A percentile compares a stretch with the other conserved stretches of the same genome.
Evolutionary conservation across 305 asterid genomes (phyloP).

Genomic region (Euphrasia arctica): DNA sequence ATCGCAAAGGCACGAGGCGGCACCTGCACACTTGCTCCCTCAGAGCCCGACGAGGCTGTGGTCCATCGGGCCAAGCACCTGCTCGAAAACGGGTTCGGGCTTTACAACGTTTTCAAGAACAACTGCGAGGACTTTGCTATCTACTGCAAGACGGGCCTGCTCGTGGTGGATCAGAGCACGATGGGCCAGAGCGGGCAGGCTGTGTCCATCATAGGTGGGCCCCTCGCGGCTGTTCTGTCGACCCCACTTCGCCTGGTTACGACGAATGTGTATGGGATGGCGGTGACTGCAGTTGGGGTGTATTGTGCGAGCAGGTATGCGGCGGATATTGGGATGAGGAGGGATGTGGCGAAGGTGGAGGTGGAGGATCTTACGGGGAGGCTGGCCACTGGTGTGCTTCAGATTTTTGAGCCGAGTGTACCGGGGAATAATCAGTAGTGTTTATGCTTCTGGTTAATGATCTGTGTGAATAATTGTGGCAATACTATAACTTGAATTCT

Average conservation of each 20-base stretch:
- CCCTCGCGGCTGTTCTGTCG: conserved; percentile 79
- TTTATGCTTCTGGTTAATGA: too few species aligned
- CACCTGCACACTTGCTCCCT: conserved; percentile 75
- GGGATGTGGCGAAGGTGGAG: conserved; percentile 57
- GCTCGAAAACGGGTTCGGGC: conserved; percentile 69
- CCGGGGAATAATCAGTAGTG: conserved; percentile 2
- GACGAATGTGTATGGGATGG: conserved; percentile 71
- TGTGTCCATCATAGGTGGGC: conserved; percentile 78
- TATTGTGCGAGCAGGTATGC: conserved; percentile 86
- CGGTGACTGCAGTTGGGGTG: conserved; percentile 64
- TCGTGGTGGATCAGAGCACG: conserved; percentile 53
- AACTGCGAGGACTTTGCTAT: conserved; percentile 90
- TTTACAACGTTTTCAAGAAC: conserved; percentile 76
- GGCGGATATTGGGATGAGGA: conserved; percentile 78
- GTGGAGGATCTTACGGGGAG: conserved; percentile 71
- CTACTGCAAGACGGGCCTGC: conserved; percentile 89
- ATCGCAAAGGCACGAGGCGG: conserved; percentile 92
- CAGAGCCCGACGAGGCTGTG: conserved; percentile 54
- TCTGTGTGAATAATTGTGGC: too few species aligned
- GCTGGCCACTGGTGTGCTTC: conserved; percentile 54
- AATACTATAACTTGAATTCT: too few species aligned
- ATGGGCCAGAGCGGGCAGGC: conserved; percentile 93
- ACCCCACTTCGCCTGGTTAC: conserved; percentile 68
- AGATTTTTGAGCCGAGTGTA: conserved; percentile 47
- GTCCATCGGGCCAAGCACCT: conserved; percentile 72